Percentiles rank a stretch among this genome's conserved stretches.
Conservation (phyloP, 2,329 filamentous ascomycete species). For the Nigrospora oryzae region DNA sequence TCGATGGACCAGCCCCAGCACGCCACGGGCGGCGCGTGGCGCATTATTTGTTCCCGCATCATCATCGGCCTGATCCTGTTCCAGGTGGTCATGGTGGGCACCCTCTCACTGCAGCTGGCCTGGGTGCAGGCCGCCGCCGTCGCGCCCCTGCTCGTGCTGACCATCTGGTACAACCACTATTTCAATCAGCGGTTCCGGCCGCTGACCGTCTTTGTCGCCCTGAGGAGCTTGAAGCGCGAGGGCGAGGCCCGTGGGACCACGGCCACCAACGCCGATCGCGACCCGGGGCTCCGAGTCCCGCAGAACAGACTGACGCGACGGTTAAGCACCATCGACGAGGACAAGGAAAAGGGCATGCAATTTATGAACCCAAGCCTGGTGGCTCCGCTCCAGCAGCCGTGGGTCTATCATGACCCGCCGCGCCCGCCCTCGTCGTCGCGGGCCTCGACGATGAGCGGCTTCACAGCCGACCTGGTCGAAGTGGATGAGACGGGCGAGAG, state of each 20-base stretch:
- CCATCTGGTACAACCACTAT: slow-evolving; percentile 83
- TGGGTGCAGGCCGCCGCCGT: slow-evolving; percentile 67
- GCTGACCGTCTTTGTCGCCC: slow-evolving; percentile 83
- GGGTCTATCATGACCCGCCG: slow-evolving; percentile 52
- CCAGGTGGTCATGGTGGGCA: slow-evolving; percentile 82
- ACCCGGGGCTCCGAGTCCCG: slow-evolving; percentile 23
- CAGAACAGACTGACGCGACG: slow-evolving; percentile 35
- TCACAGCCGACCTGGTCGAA: not conserved
- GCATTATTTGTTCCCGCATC: slow-evolving; percentile 90
- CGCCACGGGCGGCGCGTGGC: slow-evolving; percentile 88
- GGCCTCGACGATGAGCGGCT: not conserved
- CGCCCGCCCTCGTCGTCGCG: slow-evolving; percentile 26
- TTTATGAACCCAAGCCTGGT: slow-evolving; percentile 74
- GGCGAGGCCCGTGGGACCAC: slow-evolving; percentile 37
- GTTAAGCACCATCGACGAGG: slow-evolving; percentile 63
- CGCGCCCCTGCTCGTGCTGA: slow-evolving; percentile 67
- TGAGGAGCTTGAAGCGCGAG: slow-evolving; percentile 70
- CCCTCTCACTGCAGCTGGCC: slow-evolving; percentile 66
- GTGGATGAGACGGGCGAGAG: not conserved
- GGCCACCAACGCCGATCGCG: slow-evolving; percentile 27
- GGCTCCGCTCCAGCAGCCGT: slow-evolving; percentile 59
- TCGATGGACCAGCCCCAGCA: slow-evolving; percentile 97
- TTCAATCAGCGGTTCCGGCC: slow-evolving; percentile 78
- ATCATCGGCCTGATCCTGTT: slow-evolving; percentile 82
- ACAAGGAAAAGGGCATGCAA: slow-evolving; percentile 56